Conservation (phyloP, 2,329 filamentous ascomycete species). For the Aspergillus fructus region DNA sequence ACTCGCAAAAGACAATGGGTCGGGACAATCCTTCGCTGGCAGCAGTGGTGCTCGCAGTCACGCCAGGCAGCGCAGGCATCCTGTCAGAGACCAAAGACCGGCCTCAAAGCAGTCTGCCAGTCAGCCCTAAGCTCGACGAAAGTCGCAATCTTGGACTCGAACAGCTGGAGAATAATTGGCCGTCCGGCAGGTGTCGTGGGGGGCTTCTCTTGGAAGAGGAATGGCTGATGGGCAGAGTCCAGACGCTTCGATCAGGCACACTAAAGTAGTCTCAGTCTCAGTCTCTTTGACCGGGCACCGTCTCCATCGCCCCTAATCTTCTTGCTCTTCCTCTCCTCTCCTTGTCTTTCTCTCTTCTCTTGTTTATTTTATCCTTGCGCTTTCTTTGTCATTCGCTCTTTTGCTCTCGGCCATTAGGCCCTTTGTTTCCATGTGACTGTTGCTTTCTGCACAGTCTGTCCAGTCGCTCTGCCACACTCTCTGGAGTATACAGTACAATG, state of each 20-base stretch:
- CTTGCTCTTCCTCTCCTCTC: neutral
- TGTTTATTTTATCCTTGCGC: neutral
- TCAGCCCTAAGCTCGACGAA: neutral
- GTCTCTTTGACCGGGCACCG: neutral
- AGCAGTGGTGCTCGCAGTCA: too few relatives aligned
- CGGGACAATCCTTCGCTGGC: too few relatives aligned
- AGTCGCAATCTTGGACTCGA: neutral
- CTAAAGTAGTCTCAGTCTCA: constrained; percentile 1
- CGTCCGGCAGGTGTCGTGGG: neutral
- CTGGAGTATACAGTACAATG: constrained; percentile 5
- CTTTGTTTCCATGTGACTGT: neutral
- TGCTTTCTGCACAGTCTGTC: neutral
- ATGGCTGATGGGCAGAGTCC: constrained; percentile 8
- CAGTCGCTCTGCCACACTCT: neutral
- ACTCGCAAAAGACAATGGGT: too few relatives aligned
- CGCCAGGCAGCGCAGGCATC: too few relatives aligned
- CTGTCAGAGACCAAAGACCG: too few relatives aligned
- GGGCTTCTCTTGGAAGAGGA: neutral
- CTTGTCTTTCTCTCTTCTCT: neutral
- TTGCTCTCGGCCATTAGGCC: neutral
- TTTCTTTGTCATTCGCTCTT: neutral
- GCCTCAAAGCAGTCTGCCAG: neutral
- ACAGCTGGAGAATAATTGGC: neutral
- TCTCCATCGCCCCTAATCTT: neutral
- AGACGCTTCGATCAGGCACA: constrained; percentile 11